Base-by-base conservation (phyloP, 2,329 filamentous ascomycete species). In the Sclerotinia nivalis region DNA sequence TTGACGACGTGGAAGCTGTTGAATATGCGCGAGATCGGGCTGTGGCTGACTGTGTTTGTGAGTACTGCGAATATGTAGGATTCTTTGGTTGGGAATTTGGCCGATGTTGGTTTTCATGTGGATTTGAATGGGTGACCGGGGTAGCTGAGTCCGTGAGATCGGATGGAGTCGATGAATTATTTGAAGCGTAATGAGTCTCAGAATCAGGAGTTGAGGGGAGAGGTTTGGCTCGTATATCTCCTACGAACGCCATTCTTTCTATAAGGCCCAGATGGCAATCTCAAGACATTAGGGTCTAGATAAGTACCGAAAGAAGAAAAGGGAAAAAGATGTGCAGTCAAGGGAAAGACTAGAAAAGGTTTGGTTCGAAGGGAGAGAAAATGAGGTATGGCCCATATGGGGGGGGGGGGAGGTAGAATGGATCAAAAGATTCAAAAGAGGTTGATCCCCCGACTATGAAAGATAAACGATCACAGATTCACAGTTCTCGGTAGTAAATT, bases 111-210 rank as follows among this genome's bases (percentile, higher is more conserved):
- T 45, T 25, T 50, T 67, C 50, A 47, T 71, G 64, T 60, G 64
- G 55, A 69, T 50, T 47, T 69, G 69, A 34, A 49, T 56, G 54
- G 58, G 62, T 71, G 72, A 72, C 59, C 64, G 70, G 70, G 67
- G 67, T 69, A 65, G 61, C 20, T 40, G 61, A 52, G 64, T 72
- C 68, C 59, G 70, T 65, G 71, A 73, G 71, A 74, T 76, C 72
- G 69, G 74, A 75, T 75, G 76, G 64, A 68, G 59, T 65, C 28
- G 60, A 69, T 22, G 45, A 49, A 69, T 55, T 37, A 65, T 69
- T 49, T 74, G 76, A 78, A 74, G 75, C 76, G 72, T 73, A 70
- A 71, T 72, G 71, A 73, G 77, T 77, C 68, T 78, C 77, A 76
- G 73, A 72, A 69, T 71, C 59, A 69, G 68, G 68, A 67, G 65